phyloP scores from a whole-genome alignment of 2,329 filamentous ascomycete species.

The Pezicula rhizophila region DNA sequence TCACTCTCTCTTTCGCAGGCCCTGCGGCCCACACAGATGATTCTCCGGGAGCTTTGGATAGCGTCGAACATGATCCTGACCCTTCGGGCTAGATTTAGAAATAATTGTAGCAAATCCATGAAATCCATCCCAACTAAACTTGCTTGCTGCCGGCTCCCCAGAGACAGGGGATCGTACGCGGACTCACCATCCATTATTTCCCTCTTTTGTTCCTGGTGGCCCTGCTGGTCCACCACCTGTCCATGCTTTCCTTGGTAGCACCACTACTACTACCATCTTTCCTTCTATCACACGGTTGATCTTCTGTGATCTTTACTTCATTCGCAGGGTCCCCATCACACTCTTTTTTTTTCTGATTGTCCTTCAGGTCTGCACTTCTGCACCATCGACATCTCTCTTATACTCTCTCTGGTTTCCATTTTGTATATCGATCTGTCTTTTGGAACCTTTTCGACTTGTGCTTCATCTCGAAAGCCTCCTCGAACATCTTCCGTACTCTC shows the following conservation, averaged over 20 bases:
- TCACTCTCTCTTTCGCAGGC: no score
- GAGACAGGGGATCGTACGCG: slow-evolving; percentile 15
- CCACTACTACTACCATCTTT: background rate
- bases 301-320: slow-evolving; percentile 26
- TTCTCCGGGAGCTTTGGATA: slow-evolving; percentile 1
- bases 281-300: slow-evolving; percentile 23
- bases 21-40: background rate
- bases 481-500: slow-evolving; percentile 29
- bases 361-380: slow-evolving; percentile 22
- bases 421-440: slow-evolving; percentile 26
- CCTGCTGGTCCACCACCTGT: background rate
- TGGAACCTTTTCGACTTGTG: slow-evolving; percentile 27
- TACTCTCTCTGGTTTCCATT: slow-evolving; percentile 25
- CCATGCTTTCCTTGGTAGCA: slow-evolving; percentile 1
- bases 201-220: background rate
- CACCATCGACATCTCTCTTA: slow-evolving; percentile 26
- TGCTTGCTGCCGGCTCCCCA: slow-evolving; percentile 16
- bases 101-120: slow-evolving; percentile 4
- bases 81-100: slow-evolving; percentile 15
- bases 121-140: slow-evolving; percentile 18
- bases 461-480: slow-evolving; percentile 24
- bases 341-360: slow-evolving; percentile 21
- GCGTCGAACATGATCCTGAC: slow-evolving; percentile 1
- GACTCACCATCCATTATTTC: background rate
- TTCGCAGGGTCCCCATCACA: slow-evolving; percentile 26